These are phyloP conservation scores for Phytopythium oedochilum DNA, from an alignment of 352 stramenopile genomes.

Conservation along the genomic window DNA sequence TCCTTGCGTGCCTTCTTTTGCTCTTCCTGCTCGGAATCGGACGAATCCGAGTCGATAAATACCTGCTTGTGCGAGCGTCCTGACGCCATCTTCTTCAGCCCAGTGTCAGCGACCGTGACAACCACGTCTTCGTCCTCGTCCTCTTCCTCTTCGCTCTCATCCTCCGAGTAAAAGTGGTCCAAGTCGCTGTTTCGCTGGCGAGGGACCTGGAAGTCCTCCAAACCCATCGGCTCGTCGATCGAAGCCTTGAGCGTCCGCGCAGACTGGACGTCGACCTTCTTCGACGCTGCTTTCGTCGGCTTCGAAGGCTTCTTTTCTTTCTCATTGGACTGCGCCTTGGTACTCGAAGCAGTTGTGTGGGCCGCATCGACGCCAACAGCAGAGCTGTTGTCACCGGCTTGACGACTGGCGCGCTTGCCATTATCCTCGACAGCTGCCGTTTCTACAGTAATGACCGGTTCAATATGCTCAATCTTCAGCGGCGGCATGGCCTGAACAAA, in stretches of 20 bases:
- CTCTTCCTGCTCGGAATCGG: conserved; percentile 30
- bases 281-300: not conserved
- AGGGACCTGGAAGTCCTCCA: conserved; percentile 80
- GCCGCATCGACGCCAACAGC: no score
- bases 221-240: conserved; percentile 33
- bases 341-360: not conserved
- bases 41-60: conserved; percentile 68
- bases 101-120: conserved; percentile 24
- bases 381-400: not conserved
- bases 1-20: not conserved
- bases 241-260: conserved; percentile 12
- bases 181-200: conserved; percentile 51
- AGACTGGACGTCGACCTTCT: not conserved
- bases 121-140: conserved; percentile 53
- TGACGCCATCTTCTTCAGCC: conserved; percentile 16
- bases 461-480: conserved; percentile 46
- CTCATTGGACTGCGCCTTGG: not conserved
- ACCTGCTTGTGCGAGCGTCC: conserved; percentile 62
- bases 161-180: conserved; percentile 77
- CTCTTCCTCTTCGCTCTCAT: conserved; percentile 49
- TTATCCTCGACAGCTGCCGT: not conserved
- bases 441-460: not conserved
- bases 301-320: not conserved
- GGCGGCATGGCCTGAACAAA: conserved; percentile 19
- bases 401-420: not conserved